Conservation (phyloP, 2,329 filamentous ascomycete genomes). For the Colletotrichum horii region DNA sequence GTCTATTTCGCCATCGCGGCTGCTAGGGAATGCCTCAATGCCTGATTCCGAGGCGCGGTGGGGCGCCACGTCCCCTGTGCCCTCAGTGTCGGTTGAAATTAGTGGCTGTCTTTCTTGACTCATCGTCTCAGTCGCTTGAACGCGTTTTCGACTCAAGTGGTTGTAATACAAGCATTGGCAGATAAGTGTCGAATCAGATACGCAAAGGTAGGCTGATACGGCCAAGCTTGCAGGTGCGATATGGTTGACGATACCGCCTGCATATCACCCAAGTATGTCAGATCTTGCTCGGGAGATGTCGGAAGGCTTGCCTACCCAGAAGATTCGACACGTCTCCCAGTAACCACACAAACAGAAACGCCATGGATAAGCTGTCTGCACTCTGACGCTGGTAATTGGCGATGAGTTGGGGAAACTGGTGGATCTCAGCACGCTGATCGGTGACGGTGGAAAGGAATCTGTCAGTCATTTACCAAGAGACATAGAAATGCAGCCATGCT, state of each 20-base stretch:
- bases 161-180: slow-evolving; percentile 13
- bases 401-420: slow-evolving; percentile 2
- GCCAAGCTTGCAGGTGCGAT: slow-evolving; percentile 7
- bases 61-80: neutral
- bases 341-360: slow-evolving; percentile 8
- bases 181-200: slow-evolving; percentile 11
- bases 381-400: slow-evolving; percentile 3
- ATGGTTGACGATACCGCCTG: neutral
- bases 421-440: neutral
- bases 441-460: neutral
- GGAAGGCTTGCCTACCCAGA: neutral
- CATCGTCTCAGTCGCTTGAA: neutral
- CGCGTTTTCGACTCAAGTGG: neutral
- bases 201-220: neutral
- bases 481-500: slow-evolving; percentile 18
- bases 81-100: neutral
- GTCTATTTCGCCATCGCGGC: neutral
- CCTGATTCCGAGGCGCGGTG: neutral
- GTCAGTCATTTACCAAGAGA: neutral
- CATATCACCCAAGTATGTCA: too few species aligned
- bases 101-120: neutral
- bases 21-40: neutral
- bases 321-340: slow-evolving; percentile 2
- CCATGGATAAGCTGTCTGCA: slow-evolving; percentile 15
- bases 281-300: neutral